Evolutionary conservation across 2,329 filamentous ascomycete species (phyloP), one percentile per base, ranked within the genome.

Genomic region (Madurella fahalii): DNA sequence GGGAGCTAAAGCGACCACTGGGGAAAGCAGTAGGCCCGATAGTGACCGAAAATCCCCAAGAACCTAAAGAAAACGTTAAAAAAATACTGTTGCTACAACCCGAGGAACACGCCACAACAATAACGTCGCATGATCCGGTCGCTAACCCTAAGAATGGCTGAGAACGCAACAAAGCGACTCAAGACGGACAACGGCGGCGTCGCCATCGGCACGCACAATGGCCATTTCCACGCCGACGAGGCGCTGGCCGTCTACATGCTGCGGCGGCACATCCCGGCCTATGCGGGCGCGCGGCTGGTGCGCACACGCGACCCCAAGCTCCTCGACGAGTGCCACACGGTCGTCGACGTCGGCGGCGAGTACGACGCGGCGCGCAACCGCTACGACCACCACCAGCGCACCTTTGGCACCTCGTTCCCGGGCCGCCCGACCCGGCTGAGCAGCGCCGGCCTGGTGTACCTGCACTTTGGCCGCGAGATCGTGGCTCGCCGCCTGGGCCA

Each of bases 181-280:
- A 96, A 95, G 81, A 89, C 86, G 64, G 78, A 82, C 59, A 74
- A 76, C 59, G 71, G 72, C 59, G 71, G 72, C 57, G 75, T 87
- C 61, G 74, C 84, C 64, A 95, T 96, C 69, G 94, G 92, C 68
- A 99, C 94, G 31, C 94, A 99, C 82, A 96, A 87, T 75, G 94
- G 94, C 64, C 91, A 96, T 78, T 99, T 99, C 81, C 94, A 99
- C 77, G 94, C 94, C 71, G 94, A 99, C 73, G 94, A 99, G 77
- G 93, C 94, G 58, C 84, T 99, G 42, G 94, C 94, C 55, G 92
- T 99, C 61, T 91, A 95, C 78, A 90, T 99, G 79, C 88, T 99
- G 64, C 90, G 91, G 61, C 82, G 88, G 54, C 87, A 71, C 59
- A 61, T 97, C 16, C 93, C 94, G 18, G 76, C 85, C 56, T 99